These are phyloP conservation scores for Lunasporangiospora selenospora DNA, from an alignment of 192 early-diverging fungal genomes.

Conservation along the genomic window DNA sequence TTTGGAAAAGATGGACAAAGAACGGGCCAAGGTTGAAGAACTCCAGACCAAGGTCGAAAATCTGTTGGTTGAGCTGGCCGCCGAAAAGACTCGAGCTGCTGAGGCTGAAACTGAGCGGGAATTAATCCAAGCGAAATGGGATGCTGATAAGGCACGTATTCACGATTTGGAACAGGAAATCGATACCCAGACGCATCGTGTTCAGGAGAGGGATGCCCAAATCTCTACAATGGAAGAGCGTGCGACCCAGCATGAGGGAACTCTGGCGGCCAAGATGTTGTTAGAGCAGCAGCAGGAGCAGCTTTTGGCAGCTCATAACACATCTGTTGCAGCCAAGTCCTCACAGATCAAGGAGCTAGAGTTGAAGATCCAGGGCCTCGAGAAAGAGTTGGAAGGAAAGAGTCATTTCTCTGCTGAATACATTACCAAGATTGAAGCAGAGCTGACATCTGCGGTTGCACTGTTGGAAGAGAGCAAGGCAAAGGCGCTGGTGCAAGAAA, in stretches of 20 bases:
- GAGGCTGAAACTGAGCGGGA: slow-evolving; percentile 32
- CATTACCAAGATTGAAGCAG: slow-evolving; percentile 12
- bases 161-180: slow-evolving; percentile 23
- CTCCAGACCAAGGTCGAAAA: slow-evolving; percentile 38
- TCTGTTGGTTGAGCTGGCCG: slow-evolving; percentile 17
- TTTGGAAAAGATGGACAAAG: slow-evolving; percentile 35
- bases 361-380: slow-evolving; percentile 7
- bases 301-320: neutral
- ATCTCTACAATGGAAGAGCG: slow-evolving; percentile 13
- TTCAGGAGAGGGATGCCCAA: slow-evolving; percentile 18
- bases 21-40: slow-evolving; percentile 31
- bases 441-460: slow-evolving; percentile 13
- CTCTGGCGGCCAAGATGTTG: slow-evolving; percentile 3
- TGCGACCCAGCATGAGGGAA: slow-evolving; percentile 9
- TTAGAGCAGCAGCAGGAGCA: slow-evolving; percentile 22
- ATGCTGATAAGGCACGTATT: slow-evolving; percentile 30
- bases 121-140: slow-evolving; percentile 26
- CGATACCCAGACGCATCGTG: slow-evolving; percentile 10
- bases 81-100: slow-evolving; percentile 13
- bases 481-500: slow-evolving; percentile 19
- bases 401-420: neutral
- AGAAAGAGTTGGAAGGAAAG: neutral
- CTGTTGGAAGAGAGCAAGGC: slow-evolving; percentile 17
- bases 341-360: slow-evolving; percentile 21
- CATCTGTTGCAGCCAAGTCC: slow-evolving; percentile 6